phyloP scores from a whole-genome alignment of 805 yeast species.

The Sugiyamaella lignohabitans region DNA sequence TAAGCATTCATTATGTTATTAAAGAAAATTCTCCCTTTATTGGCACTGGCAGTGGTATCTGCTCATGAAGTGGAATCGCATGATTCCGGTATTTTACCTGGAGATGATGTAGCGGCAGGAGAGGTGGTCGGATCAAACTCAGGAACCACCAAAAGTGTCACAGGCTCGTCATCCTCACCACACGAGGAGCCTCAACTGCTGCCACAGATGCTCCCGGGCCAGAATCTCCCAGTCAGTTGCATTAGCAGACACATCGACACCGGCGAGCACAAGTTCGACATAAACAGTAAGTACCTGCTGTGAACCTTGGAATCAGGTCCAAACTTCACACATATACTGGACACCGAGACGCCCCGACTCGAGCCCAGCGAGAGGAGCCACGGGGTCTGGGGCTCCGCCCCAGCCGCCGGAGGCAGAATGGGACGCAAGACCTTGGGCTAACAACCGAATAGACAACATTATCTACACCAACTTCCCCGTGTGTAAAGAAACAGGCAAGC shows the following conservation, averaged over 20 bases:
- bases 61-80: too few species aligned
- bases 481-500: conserved; percentile 59
- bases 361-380: too few species aligned
- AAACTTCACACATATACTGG: too few species aligned
- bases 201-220: neutral
- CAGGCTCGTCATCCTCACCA: neutral
- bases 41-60: too few species aligned
- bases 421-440: too few species aligned
- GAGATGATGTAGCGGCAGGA: neutral
- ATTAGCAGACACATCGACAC: conserved; percentile 62
- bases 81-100: too few species aligned
- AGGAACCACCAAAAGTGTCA: neutral
- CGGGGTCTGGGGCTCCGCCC: too few species aligned
- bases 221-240: conserved; percentile 45
- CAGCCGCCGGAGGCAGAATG: too few species aligned
- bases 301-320: too few species aligned
- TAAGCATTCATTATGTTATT: too few species aligned
- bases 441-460: conserved; percentile 43
- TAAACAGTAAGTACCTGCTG: conserved; percentile 28
- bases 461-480: conserved; percentile 52
- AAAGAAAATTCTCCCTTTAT: too few species aligned
- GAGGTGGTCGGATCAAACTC: neutral
- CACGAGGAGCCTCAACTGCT: neutral
- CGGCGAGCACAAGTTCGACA: conserved; percentile 71
- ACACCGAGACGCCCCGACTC: too few species aligned